Evolutionary conservation across 2,329 filamentous ascomycete genomes (phyloP), one percentile per base, ranked within the genome.

Genomic region (Elsinoe ampelina): DNA sequence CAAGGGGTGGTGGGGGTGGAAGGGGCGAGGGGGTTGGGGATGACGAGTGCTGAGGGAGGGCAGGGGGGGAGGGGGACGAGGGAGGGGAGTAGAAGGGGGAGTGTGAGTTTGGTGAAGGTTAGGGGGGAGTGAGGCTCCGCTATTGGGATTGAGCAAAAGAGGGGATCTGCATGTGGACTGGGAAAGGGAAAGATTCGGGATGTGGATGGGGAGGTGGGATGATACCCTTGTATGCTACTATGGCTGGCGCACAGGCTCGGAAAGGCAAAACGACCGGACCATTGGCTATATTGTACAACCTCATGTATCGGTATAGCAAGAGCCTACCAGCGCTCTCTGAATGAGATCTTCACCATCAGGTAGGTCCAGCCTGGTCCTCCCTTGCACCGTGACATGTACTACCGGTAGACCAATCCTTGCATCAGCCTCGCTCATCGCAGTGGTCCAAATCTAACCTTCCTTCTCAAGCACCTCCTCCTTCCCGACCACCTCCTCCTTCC

Each of bases 21-120:
- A n/a, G 30, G 51, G 45, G 38, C 38, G 20, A 17, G 32, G 41
- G 41, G 39, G 39, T 17, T 43, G 38, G 38, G 30, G 19, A 55
- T 43, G 26, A 55, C 54, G 54, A 26, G 15, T n/a, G 10, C 7
- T 47, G 30, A 36, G 52, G 22, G 19, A 36, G 13, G 34, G 22
- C 12, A 22, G 22, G 2, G n/a, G 38, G 26, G 15, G 36, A 36
- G 34, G 34, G 51, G 15, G 15, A 36, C 20, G 32, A 43, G 39
- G 38, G 54, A 17, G 20, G 26, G 30, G 26, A 36, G 38, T 34
- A 43, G 54, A 15, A 36, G 54, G 54, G 45, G 54, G 19, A 43
- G 38, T 43, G 41, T 55, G n/a, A 55, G 54, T 55, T 22, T 55
- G 36, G 54, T 43, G 8, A 55, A 43, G 32, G 22, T 55, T 15